These are phyloP conservation scores for Pseudognaphalium luteoalbum DNA, from an alignment of 129 eudicot species.

Conservation along the genomic window DNA sequence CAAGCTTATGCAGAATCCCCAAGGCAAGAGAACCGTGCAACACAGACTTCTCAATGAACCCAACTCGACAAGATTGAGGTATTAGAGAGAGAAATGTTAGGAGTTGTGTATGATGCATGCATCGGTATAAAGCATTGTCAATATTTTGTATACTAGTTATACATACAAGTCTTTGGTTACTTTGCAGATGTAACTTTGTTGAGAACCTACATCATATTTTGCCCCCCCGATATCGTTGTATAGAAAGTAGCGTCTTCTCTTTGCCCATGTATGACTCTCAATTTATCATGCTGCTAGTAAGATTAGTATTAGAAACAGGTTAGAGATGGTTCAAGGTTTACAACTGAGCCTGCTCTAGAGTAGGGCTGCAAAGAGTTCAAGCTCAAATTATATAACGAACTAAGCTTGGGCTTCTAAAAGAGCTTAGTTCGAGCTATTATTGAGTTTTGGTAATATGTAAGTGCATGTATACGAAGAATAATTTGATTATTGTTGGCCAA, in stretches of 20 bases:
- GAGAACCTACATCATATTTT: too few species aligned
- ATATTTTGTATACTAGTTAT: constrained; percentile 28
- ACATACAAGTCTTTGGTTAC: not conserved
- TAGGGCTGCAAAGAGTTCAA: too few species aligned
- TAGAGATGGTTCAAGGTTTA: not conserved
- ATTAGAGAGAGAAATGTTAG: constrained; percentile 4
- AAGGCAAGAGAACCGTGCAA: constrained; percentile 52
- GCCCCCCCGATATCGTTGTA: too few species aligned
- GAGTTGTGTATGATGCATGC: constrained; percentile 7
- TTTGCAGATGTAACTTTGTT: constrained; percentile 4
- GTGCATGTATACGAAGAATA: too few species aligned
- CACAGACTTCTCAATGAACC: constrained; percentile 42
- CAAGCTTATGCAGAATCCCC: constrained; percentile 59
- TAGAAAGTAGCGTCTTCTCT: not conserved
- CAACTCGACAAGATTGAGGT: not conserved
- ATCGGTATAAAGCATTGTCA: constrained; percentile 16
- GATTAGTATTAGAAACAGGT: not conserved
- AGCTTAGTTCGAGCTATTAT: not conserved
- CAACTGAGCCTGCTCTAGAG: not conserved
- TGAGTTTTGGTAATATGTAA: not conserved
- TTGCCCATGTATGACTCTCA: not conserved
- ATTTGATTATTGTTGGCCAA: too few species aligned
- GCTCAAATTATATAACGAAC: too few species aligned
- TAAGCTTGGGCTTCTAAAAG: not conserved
- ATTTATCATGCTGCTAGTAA: not conserved